Evolutionary conservation across 148 eudicot genomes (phyloP).

Genomic region (Rhododendron ferrugineum): DNA sequence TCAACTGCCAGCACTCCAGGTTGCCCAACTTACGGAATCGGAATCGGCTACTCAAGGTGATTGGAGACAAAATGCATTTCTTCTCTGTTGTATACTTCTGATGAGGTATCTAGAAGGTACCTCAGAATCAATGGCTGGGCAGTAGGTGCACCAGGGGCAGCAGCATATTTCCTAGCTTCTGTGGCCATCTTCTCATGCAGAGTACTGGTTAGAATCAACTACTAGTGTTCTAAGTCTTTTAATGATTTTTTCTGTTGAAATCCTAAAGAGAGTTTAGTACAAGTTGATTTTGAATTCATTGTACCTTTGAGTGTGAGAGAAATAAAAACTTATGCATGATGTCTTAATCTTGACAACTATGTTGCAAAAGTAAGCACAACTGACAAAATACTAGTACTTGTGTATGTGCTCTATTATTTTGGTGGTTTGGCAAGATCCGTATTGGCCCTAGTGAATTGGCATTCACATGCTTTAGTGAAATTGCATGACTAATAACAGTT

Average conservation of each 20-base stretch:
- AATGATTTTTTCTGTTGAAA: neutral
- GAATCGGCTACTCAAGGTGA: too few species aligned
- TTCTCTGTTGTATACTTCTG: too few species aligned
- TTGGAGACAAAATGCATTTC: too few species aligned
- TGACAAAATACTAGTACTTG: slow-evolving; percentile 15
- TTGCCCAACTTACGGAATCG: too few species aligned
- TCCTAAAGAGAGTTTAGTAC: slow-evolving; percentile 9
- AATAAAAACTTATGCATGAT: neutral
- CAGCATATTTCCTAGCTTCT: slow-evolving; percentile 4
- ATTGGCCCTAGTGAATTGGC: slow-evolving; percentile 16
- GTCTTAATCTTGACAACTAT: slow-evolving; percentile 10
- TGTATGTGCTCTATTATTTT: slow-evolving; percentile 1
- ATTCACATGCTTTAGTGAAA: slow-evolving; percentile 11
- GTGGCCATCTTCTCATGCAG: slow-evolving; percentile 24
- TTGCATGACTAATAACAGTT: neutral
- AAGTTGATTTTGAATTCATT: neutral
- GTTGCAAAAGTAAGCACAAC: slow-evolving; percentile 9
- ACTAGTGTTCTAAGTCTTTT: neutral
- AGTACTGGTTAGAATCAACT: slow-evolving; percentile 1
- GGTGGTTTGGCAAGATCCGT: slow-evolving; percentile 18
- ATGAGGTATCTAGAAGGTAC: too few species aligned
- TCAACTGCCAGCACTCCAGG: too few species aligned
- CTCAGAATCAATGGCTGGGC: too few species aligned
- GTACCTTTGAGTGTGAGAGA: slow-evolving; percentile 2
- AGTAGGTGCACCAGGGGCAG: too few species aligned